phyloP scores from a whole-genome alignment of 768 basidiomycete species.

The Tulasnella calospora region DNA sequence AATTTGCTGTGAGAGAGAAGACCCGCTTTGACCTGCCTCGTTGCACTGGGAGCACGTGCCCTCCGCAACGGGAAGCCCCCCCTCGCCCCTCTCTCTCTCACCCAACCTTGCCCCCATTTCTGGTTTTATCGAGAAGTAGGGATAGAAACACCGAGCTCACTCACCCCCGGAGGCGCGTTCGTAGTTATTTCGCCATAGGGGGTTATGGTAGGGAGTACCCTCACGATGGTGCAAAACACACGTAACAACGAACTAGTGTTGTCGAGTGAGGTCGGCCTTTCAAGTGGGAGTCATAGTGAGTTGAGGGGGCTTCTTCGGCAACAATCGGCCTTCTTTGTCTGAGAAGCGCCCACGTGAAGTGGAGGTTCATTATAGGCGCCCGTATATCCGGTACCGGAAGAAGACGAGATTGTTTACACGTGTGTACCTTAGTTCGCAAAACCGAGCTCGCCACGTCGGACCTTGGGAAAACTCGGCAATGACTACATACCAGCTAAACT shows the following conservation, averaged over 20 bases:
- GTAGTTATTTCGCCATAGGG: no score
- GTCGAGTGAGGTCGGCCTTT: not conserved
- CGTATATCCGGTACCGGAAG: not conserved
- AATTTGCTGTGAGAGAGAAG: not conserved
- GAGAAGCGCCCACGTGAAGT: not conserved
- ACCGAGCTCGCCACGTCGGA: not conserved
- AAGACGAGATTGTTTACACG: conserved; percentile 3
- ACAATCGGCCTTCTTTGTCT: not conserved
- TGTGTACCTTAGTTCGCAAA: not conserved
- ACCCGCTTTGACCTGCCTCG: not conserved
- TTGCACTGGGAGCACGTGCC: not conserved
- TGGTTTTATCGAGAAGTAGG: not conserved
- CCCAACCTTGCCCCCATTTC: not conserved
- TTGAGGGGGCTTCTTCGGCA: not conserved
- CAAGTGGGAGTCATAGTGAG: conserved; percentile 4
- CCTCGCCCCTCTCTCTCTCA: not conserved
- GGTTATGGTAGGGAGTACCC: no score
- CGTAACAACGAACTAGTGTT: not conserved
- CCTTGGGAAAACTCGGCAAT: not conserved
- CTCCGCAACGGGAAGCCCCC: not conserved
- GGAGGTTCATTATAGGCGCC: not conserved
- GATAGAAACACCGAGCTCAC: not conserved
- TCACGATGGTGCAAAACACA: not conserved
- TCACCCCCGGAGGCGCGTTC: no score
- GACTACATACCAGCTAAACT: not conserved